Conservation (phyloP, 306 rosid genomes). For the Fragaria nilgerrensis region DNA sequence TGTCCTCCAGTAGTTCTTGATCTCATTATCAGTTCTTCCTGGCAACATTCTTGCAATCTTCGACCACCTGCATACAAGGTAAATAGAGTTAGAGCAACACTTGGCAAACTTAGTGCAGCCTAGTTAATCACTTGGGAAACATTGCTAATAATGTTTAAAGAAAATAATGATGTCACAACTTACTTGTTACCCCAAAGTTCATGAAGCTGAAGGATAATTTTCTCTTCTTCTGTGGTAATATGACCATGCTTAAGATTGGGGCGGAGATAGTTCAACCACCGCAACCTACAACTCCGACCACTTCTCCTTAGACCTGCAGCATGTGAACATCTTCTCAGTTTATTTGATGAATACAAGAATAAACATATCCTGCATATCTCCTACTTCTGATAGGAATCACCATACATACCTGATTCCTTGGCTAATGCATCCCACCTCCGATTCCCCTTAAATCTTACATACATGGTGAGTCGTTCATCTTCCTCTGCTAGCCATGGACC, state of each 20-base stretch:
- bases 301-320: constrained; percentile 62
- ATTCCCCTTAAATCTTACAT: constrained; percentile 51
- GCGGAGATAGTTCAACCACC: constrained; percentile 80
- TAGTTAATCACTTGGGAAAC: background rate
- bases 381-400: background rate
- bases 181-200: constrained; percentile 81
- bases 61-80: constrained; percentile 48
- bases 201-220: constrained; percentile 59
- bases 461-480: constrained; percentile 55
- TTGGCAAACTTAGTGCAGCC: background rate
- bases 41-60: constrained; percentile 64
- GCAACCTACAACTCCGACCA: constrained; percentile 83
- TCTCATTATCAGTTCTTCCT: constrained; percentile 69
- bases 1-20: constrained; percentile 75
- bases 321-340: background rate
- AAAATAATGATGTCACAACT: constrained; percentile 11
- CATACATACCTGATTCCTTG: constrained; percentile 55
- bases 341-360: background rate
- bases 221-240: constrained; percentile 47
- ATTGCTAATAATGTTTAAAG: background rate
- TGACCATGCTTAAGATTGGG: constrained; percentile 66
- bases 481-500: constrained; percentile 74
- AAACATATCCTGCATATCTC: background rate
- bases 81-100: background rate
- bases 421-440: constrained; percentile 71